Percentiles rank a stretch among this genome's conserved stretches.
Conservation (phyloP, 768 basidiomycete genomes). For the Dioszegia crocea region DNA sequence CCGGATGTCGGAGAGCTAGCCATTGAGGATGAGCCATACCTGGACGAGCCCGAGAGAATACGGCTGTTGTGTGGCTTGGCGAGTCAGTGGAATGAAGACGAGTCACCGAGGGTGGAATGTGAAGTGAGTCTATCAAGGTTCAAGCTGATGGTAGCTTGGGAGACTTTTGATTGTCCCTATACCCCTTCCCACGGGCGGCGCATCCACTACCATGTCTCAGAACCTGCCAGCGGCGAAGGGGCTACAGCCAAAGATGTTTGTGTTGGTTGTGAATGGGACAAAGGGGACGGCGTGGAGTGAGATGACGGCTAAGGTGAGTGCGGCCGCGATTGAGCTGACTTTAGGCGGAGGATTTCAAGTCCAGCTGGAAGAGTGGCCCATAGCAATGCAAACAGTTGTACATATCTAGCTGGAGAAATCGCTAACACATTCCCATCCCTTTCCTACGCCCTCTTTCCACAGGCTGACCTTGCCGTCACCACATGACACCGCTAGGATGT, state of each 20-base stretch:
- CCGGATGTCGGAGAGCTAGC: background rate
- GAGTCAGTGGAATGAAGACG: conserved; percentile 35
- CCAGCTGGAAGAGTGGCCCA: background rate
- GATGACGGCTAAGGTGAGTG: conserved; percentile 24
- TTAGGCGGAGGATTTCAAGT: conserved; percentile 16
- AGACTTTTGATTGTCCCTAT: conserved; percentile 22
- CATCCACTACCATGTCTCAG: background rate
- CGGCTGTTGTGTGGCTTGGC: conserved; percentile 38
- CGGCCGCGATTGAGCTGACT: background rate
- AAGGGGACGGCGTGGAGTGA: conserved; percentile 21
- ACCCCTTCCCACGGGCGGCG: conserved; percentile 14
- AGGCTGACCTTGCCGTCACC: conserved; percentile 96
- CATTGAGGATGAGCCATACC: conserved; percentile 28
- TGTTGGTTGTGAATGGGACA: conserved; percentile 32
- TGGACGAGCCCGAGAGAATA: conserved; percentile 36
- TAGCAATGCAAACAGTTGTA: background rate
- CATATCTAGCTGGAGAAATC: conserved; percentile 74
- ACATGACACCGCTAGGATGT: conserved; percentile 91
- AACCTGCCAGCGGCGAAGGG: conserved; percentile 20
- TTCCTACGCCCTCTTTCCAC: conserved; percentile 96
- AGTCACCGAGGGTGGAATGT: conserved; percentile 34
- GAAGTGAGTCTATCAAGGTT: conserved; percentile 30
- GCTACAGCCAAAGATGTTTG: conserved; percentile 11
- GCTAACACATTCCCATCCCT: conserved; percentile 94
- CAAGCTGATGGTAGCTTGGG: conserved; percentile 26